Evolutionary conservation across 2,329 filamentous ascomycete genomes (phyloP).

Genomic region (Berkeleyomyces rouxiae): DNA sequence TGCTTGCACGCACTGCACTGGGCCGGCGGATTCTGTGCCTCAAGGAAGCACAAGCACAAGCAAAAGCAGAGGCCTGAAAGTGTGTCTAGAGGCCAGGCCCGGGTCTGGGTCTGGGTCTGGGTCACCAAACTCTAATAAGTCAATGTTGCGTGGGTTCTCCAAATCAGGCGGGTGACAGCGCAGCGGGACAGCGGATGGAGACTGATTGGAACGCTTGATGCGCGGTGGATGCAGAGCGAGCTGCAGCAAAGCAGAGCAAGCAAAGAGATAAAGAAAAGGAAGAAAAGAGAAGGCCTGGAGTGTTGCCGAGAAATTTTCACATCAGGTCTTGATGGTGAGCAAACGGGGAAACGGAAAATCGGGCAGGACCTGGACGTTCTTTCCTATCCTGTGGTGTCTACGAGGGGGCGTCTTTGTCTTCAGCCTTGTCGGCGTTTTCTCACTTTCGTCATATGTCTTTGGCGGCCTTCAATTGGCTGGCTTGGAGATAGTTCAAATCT

Average conservation of each 20-base stretch:
- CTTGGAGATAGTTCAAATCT: not conserved
- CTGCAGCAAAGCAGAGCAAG: not conserved
- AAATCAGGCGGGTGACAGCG: not conserved
- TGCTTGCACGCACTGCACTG: not conserved
- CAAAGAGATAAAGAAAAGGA: conserved; percentile 6
- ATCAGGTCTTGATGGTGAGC: not conserved
- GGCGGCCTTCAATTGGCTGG: not conserved
- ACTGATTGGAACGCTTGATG: not conserved
- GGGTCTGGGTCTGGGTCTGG: not conserved
- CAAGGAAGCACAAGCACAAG: not conserved
- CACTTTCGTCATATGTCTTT: not conserved
- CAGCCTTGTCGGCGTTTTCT: not conserved
- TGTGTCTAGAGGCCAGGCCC: not conserved
- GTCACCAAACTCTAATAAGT: not conserved
- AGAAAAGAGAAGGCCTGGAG: not conserved
- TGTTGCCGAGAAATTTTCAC: not conserved
- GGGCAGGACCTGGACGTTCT: no score
- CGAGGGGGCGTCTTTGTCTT: not conserved
- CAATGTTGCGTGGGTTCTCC: not conserved
- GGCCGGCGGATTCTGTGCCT: no score
- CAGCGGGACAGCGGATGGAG: not conserved
- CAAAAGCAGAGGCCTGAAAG: not conserved
- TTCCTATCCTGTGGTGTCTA: not conserved
- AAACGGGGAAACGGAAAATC: no score
- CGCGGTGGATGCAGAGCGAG: not conserved